Conservation (phyloP, 1,284 basidiomycete species). For the Ustilago trichophora region DNA sequence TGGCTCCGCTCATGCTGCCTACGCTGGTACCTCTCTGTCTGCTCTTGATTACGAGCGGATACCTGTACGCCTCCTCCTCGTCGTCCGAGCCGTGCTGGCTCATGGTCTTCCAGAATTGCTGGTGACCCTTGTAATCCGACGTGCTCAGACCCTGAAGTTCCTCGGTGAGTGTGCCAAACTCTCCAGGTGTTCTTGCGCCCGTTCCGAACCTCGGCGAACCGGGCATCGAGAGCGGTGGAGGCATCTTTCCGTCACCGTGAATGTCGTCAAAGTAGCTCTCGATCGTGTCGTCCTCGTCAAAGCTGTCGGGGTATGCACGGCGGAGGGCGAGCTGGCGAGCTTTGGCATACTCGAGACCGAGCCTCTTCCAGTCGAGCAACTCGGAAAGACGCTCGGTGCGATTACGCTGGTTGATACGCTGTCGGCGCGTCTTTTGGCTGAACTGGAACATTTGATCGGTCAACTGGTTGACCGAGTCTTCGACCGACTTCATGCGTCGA, state of each 20-base stretch:
- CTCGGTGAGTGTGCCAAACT: conserved; percentile 60
- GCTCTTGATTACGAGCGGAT: conserved; percentile 57
- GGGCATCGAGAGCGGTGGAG: conserved; percentile 79
- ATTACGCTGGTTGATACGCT: conserved; percentile 98
- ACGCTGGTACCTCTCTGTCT: conserved; percentile 53
- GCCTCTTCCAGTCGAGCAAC: conserved; percentile 95
- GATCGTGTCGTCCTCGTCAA: conserved; percentile 74
- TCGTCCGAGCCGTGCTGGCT: conserved; percentile 58
- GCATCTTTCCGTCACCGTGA: conserved; percentile 72
- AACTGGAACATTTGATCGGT: conserved; percentile 70
- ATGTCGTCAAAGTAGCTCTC: conserved; percentile 72
- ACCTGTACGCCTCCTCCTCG: conserved; percentile 57
- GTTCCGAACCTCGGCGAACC: conserved; percentile 76
- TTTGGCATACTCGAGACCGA: conserved; percentile 96
- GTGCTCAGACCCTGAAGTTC: conserved; percentile 60
- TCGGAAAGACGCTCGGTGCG: conserved; percentile 82
- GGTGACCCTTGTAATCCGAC: conserved; percentile 56
- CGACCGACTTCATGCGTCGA: conserved; percentile 85
- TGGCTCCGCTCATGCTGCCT: conserved; percentile 57
- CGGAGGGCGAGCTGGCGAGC: conserved; percentile 89
- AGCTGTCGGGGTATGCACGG: conserved; percentile 93
- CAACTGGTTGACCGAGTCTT: conserved; percentile 83
- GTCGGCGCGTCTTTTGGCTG: conserved; percentile 86
- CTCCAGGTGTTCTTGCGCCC: conserved; percentile 57
- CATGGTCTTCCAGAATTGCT: conserved; percentile 60